Evolutionary conservation across 306 rosid genomes (phyloP), one percentile per base, ranked within the genome.

Genomic region (Quercus cerris): DNA sequence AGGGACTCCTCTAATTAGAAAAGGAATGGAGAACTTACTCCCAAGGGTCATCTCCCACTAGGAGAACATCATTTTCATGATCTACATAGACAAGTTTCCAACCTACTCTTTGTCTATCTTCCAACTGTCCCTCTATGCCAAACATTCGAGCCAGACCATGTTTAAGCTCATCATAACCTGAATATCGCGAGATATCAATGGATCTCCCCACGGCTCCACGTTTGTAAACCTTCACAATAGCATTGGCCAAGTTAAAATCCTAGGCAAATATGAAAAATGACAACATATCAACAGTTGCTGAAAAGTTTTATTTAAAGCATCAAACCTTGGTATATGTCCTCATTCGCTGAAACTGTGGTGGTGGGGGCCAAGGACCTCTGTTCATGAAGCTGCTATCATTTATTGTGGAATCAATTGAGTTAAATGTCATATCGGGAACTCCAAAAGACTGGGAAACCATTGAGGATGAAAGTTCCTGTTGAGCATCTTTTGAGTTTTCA

Each of bases 121-220:
- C 99, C 78, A 95, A 73, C 70, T 89, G 99, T 64, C 98, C 99
- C 84, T 95, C 99, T 30, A 95, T 95, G 35, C 99, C 97, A 73
- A 95, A 95, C 78, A 94, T 85, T 10, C 97, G 99, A 76, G 98
- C 97, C 49, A 95, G 89, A 75, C 93, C 99, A 69, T 88, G 98
- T 82, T 91, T 93, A 58, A 95, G 99, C 77, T 90, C 97, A 61
- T 90, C 94, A 61, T 95, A 95, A 76, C 92, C 93, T 20, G 93
- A 80, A 84, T 95, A 95, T 38, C 98, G 88, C 0, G 98, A 25
- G 59, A 95, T 89, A 83, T 95, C 99, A 66, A 95, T 95, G n/a
- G 96, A 95, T 74, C 99, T 91, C 76, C 99, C 99, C 19, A 95
- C 98, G 49, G 99, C 98, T 85, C 99, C 99, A 15, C 99, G 97